A percentile compares a stretch with the other conserved stretches of the same genome.
These are phyloP conservation scores for Rubia tinctorum DNA, from an alignment of 305 asterid genomes.

Conservation along the genomic window DNA sequence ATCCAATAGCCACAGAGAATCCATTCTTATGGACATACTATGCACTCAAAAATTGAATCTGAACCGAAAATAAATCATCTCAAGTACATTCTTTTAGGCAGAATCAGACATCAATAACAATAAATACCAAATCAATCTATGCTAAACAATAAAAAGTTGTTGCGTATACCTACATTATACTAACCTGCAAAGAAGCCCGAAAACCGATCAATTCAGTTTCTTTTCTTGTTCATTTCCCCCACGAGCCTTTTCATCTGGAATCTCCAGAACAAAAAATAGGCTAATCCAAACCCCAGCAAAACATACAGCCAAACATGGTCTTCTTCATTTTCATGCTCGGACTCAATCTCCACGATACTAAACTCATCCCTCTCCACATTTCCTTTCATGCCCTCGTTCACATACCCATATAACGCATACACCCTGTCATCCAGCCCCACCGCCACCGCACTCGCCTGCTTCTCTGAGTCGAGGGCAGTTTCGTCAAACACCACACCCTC, in stretches of 20 bases:
- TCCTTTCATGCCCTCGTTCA: slow-evolving; percentile 51
- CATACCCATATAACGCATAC: slow-evolving; percentile 71
- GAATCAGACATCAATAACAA: neutral
- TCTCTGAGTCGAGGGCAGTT: slow-evolving; percentile 61
- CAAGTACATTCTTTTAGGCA: neutral
- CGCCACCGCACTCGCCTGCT: slow-evolving; percentile 60
- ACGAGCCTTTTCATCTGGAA: slow-evolving; percentile 70
- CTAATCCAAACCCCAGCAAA: slow-evolving; percentile 65
- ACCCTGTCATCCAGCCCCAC: slow-evolving; percentile 68
- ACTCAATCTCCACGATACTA: slow-evolving; percentile 49
- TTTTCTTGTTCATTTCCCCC: slow-evolving; percentile 71
- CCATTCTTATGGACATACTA: no score
- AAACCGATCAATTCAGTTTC: slow-evolving; percentile 18
- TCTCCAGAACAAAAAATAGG: slow-evolving; percentile 75
- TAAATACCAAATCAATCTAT: neutral
- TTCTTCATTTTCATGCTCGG: slow-evolving; percentile 51
- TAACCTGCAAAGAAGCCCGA: neutral
- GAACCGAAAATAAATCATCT: neutral
- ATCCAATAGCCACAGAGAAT: neutral
- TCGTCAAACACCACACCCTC: slow-evolving; percentile 82
- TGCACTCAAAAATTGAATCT: neutral
- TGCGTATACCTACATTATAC: neutral
- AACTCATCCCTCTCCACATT: slow-evolving; percentile 53
- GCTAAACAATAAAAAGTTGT: neutral
- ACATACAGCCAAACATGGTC: slow-evolving; percentile 68